A percentile compares a stretch with the other conserved stretches of the same genome.
These are phyloP conservation scores for Calocera cornea DNA, from an alignment of 768 basidiomycete genomes.

Conservation along the genomic window DNA sequence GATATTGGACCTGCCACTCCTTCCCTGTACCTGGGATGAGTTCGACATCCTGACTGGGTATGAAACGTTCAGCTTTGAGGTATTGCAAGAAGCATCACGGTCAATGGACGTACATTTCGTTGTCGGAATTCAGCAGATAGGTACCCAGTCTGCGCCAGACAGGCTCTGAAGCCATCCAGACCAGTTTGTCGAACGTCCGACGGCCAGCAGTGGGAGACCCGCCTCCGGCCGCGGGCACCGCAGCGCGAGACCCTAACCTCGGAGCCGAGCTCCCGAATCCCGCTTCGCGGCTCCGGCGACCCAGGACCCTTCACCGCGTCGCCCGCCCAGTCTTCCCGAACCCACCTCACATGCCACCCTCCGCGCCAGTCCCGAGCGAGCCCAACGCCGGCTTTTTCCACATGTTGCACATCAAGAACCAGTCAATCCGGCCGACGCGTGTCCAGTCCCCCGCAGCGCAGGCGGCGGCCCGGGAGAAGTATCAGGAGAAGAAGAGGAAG, in stretches of 20 bases:
- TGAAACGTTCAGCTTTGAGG: too few species aligned
- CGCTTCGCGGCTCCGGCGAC: too few species aligned
- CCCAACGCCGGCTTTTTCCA: not conserved
- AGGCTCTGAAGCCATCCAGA: not conserved
- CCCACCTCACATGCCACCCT: not conserved
- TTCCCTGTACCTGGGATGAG: not conserved
- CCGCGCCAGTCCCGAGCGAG: not conserved
- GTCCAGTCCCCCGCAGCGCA: not conserved
- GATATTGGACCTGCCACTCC: not conserved
- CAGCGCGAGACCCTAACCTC: too few species aligned
- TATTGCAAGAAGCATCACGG: too few species aligned
- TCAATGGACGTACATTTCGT: not conserved
- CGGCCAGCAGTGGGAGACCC: too few species aligned
- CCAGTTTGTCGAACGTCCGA: not conserved
- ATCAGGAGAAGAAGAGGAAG: slow-evolving; percentile 1
- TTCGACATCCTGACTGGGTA: not conserved
- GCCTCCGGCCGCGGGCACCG: too few species aligned
- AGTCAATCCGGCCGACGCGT: not conserved
- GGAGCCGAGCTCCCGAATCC: too few species aligned
- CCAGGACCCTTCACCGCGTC: too few species aligned
- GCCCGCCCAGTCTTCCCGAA: too few species aligned
- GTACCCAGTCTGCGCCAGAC: not conserved
- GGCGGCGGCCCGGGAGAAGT: not conserved
- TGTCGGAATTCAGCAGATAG: not conserved
- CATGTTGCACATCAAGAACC: slow-evolving; percentile 3